Conservation (phyloP, 2,329 filamentous ascomycete species). For the Exophiala viscosa region DNA sequence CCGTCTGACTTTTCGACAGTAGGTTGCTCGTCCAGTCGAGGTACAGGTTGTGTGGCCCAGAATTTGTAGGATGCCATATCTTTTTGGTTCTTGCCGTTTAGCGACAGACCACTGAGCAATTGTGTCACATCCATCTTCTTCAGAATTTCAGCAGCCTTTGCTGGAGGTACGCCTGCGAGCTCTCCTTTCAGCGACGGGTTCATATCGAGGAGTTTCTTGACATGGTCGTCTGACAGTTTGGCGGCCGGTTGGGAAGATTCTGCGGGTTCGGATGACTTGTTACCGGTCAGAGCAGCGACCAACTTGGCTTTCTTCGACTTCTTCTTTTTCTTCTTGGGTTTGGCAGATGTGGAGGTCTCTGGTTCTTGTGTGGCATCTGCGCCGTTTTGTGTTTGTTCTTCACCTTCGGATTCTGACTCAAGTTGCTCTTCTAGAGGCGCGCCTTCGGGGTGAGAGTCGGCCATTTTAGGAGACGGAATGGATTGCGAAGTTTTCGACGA, state of each 20-base stretch:
- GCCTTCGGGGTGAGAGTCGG: constrained; percentile 8
- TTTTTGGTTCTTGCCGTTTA: constrained; percentile 83
- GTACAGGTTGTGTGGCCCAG: constrained; percentile 96
- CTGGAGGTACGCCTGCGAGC: constrained; percentile 67
- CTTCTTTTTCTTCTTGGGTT: constrained; percentile 28
- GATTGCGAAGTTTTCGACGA: background rate
- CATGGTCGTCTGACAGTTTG: constrained; percentile 20
- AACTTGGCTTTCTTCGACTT: constrained; percentile 27
- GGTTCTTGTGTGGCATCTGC: constrained; percentile 6
- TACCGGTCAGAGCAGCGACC: constrained; percentile 21
- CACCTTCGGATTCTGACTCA: constrained; percentile 25
- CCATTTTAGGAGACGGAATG: constrained; percentile 5
- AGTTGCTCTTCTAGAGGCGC: constrained; percentile 13
- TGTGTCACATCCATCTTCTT: constrained; percentile 47
- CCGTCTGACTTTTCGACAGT: constrained; percentile 65
- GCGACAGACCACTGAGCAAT: constrained; percentile 54
- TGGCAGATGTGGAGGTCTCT: constrained; percentile 2
- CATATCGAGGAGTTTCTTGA: constrained; percentile 40
- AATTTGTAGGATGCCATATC: constrained; percentile 98
- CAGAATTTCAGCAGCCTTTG: constrained; percentile 52
- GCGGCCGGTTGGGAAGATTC: constrained; percentile 22
- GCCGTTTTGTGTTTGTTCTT: constrained; percentile 19
- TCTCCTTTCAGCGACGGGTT: constrained; percentile 66
- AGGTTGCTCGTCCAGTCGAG: constrained; percentile 65
- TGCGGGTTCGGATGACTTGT: constrained; percentile 14